Evolutionary conservation across 2,329 filamentous ascomycete species (phyloP).

Genomic region (Nigrospora osmanthi): DNA sequence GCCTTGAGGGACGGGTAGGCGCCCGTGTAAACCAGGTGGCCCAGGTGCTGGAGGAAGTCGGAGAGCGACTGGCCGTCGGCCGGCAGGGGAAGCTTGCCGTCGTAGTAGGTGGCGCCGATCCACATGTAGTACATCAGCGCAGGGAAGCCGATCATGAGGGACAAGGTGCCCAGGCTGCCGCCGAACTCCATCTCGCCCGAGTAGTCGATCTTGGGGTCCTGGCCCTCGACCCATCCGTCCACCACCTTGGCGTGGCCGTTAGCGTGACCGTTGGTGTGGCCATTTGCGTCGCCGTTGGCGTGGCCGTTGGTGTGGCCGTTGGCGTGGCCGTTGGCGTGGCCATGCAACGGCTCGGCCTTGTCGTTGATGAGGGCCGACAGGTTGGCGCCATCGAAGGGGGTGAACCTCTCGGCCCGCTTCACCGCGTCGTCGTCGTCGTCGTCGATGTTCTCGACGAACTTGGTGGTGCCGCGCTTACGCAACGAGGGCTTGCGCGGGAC

Average conservation of each 20-base stretch:
- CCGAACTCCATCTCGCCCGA: slow-evolving; percentile 75
- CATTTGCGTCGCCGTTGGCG: slow-evolving; percentile 14
- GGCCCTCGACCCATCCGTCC: slow-evolving; percentile 52
- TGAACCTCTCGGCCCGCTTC: slow-evolving; percentile 14
- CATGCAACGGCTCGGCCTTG: slow-evolving; percentile 10
- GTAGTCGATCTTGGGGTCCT: slow-evolving; percentile 55
- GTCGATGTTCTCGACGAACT: slow-evolving; percentile 42
- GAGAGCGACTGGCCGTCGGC: slow-evolving; percentile 55
- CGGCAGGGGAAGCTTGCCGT: slow-evolving; percentile 70
- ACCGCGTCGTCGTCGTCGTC: slow-evolving; percentile 26
- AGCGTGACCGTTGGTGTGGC: slow-evolving; percentile 7
- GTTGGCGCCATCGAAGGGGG: slow-evolving; percentile 2
- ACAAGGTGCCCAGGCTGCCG: slow-evolving; percentile 68
- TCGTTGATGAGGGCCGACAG: background rate
- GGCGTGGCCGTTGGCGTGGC: slow-evolving; percentile 7
- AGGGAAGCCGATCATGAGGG: slow-evolving; percentile 93
- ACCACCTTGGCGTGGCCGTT: slow-evolving; percentile 29
- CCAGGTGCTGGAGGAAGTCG: slow-evolving; percentile 68
- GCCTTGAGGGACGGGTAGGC: slow-evolving; percentile 77
- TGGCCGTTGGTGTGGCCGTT: slow-evolving; percentile 11
- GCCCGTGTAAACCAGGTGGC: slow-evolving; percentile 67
- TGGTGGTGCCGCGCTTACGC: slow-evolving; percentile 38
- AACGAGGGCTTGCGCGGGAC: slow-evolving; percentile 24
- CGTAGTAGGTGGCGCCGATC: slow-evolving; percentile 89
- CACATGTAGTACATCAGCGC: slow-evolving; percentile 98